Evolutionary conservation across 2,329 filamentous ascomycete genomes (phyloP), one percentile per base, ranked within the genome.

Genomic region (Helotiales sp.): DNA sequence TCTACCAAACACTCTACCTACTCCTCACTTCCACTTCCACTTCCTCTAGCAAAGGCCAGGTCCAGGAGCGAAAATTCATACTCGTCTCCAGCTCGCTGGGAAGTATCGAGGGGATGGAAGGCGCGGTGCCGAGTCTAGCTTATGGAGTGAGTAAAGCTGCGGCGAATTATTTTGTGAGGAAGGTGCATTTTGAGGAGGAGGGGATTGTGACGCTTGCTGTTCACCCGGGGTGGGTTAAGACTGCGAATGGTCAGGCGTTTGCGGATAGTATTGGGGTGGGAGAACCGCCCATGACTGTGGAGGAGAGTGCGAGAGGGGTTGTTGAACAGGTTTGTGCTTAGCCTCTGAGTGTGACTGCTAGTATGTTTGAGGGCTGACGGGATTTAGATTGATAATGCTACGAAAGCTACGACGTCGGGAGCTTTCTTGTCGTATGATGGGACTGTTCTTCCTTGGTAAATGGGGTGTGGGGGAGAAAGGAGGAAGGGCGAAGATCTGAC

Each of bases 101-200:
- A 2, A 72, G 69, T 37, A 76, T 77, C 52, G 66, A 17, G 0
- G 66, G 45, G 0, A 71, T 73, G 64, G 70, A 72, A 20, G 63
- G 60, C 1, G 20, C n/a, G 0, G 30, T 61, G 1, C 72, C 72
- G 0, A 65, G 22, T 54, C 32, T 79, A 0, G 77, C 78, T 0
- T 85, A 87, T 66, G 83, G 80, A 0, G 71, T 80, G 1, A 78
- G 78, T 61, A 86, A 86, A 71, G 74, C 72, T 13, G 74, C 61
- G 2, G 70, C 78, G 37, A 80, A 82, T 65, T 81, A 71, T 61
- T 71, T 80, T 59, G 73, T 77, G 5, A 69, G 74, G 26, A 80
- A 80, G 63, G 67, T 80, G 8, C 74, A 80, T 72, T 75, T 78
- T 52, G 80, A 82, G 67, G 70, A 79, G 67, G 74, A 11, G 75